A percentile compares a stretch with the other conserved stretches of the same genome.
phyloP scores from a whole-genome alignment of 2,329 filamentous ascomycete genomes.

The Huntiella abstrusa region DNA sequence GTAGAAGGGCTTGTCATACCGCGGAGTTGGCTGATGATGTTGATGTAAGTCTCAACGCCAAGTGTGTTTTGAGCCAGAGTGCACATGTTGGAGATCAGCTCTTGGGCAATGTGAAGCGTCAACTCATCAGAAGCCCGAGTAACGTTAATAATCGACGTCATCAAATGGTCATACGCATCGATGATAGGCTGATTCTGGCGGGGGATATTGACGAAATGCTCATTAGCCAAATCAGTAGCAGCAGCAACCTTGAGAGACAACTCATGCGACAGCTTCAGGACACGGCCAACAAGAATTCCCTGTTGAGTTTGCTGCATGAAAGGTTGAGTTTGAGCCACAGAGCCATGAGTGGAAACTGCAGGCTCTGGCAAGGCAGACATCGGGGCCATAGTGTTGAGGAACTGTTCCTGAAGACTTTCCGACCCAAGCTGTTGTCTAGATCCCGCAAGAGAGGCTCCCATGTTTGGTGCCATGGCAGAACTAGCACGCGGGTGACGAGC shows the following conservation, averaged over 20 bases:
- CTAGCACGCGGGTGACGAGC: conserved; percentile 59
- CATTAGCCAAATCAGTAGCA: conserved; percentile 32
- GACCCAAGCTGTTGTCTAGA: conserved; percentile 42
- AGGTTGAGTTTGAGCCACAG: conserved; percentile 28
- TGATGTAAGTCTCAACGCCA: conserved; percentile 41
- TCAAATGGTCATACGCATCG: conserved; percentile 43
- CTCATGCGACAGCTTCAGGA: conserved; percentile 39
- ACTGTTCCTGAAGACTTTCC: conserved; percentile 45
- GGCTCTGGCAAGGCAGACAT: conserved; percentile 42
- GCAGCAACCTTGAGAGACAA: conserved; percentile 23
- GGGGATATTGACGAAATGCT: conserved; percentile 41
- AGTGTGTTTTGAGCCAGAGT: conserved; percentile 34
- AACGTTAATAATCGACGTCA: conserved; percentile 43
- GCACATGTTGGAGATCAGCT: conserved; percentile 39
- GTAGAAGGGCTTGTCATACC: conserved; percentile 38
- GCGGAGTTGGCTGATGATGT: conserved; percentile 40
- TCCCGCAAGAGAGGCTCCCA: conserved; percentile 40
- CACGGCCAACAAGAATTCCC: conserved; percentile 31
- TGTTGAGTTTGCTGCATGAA: conserved; percentile 21
- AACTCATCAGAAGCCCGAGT: conserved; percentile 43
- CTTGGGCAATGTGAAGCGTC: conserved; percentile 38
- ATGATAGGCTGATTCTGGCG: conserved; percentile 35
- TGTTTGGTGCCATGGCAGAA: conserved; percentile 33
- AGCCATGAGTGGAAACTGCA: conserved; percentile 33
- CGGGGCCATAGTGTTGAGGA: conserved; percentile 31